phyloP scores from a whole-genome alignment of 202 grass and related monocot species.

The Elaeis oleifera region DNA sequence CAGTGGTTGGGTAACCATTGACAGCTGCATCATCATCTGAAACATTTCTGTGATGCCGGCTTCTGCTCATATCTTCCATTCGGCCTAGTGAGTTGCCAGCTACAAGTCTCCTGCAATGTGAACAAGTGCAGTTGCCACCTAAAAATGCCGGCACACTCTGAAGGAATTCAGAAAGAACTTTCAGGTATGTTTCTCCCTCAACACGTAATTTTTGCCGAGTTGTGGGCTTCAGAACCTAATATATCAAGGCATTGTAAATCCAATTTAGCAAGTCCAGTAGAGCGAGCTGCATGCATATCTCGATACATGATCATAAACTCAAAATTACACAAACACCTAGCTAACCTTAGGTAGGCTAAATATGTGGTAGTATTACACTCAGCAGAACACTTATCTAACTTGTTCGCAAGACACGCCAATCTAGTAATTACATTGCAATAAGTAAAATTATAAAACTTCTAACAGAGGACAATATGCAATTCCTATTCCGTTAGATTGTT shows the following conservation, averaged over 20 bases:
- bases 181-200: constrained; percentile 73
- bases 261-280: too few species aligned
- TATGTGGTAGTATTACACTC: too few species aligned
- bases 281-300: too few species aligned
- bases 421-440: background rate
- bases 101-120: constrained; percentile 45
- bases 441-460: constrained; percentile 1
- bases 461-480: background rate
- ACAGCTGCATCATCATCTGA: constrained; percentile 22
- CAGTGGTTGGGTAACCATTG: constrained; percentile 6
- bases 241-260: too few species aligned
- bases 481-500: background rate
- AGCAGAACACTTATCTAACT: too few species aligned
- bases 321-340: too few species aligned
- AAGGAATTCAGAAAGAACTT: constrained; percentile 59
- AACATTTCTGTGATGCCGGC: constrained; percentile 2
- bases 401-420: too few species aligned
- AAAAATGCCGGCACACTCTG: constrained; percentile 56
- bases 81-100: constrained; percentile 14
- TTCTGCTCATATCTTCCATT: constrained; percentile 36
- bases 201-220: constrained; percentile 79
- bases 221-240: constrained; percentile 59
- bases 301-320: too few species aligned
- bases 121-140: constrained; percentile 67
- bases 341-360: too few species aligned